phyloP scores from a whole-genome alignment of 1,284 basidiomycete species.

The Naganishia albida region DNA sequence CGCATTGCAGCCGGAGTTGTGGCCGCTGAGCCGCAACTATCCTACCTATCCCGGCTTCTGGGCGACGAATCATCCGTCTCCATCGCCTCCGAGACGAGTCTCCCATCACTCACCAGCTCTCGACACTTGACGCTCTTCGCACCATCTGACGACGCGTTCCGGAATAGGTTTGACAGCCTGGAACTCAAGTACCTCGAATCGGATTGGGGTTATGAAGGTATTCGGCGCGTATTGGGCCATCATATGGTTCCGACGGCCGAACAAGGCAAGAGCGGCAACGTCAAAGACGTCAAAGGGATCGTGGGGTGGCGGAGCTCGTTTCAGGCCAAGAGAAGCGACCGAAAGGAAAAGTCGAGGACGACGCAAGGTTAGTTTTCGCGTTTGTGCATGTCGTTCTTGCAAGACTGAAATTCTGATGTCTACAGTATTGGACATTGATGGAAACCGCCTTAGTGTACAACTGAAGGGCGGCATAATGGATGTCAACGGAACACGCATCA shows the following conservation, averaged over 20 bases:
- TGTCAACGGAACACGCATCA: slow-evolving; percentile 65
- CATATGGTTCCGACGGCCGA: slow-evolving; percentile 60
- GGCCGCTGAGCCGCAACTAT: slow-evolving; percentile 62
- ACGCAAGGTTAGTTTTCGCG: slow-evolving; percentile 5
- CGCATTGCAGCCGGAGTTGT: slow-evolving; percentile 63
- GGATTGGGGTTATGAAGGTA: slow-evolving; percentile 75
- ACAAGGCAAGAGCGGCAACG: slow-evolving; percentile 12
- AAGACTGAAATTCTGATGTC: not conserved
- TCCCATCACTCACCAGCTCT: slow-evolving; percentile 20
- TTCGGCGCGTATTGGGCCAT: slow-evolving; percentile 73
- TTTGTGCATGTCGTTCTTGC: too few species aligned
- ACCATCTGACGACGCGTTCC: slow-evolving; percentile 80
- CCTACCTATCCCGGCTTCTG: slow-evolving; percentile 62
- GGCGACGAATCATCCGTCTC: slow-evolving; percentile 3
- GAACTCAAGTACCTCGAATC: slow-evolving; percentile 84
- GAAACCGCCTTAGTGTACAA: slow-evolving; percentile 60
- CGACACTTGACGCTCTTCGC: slow-evolving; percentile 84
- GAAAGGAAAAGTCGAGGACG: not conserved
- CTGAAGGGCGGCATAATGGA: slow-evolving; percentile 60
- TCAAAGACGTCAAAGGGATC: slow-evolving; percentile 39
- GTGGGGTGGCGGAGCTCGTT: slow-evolving; percentile 35
- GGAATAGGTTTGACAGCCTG: slow-evolving; percentile 61
- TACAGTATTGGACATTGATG: slow-evolving; percentile 18
- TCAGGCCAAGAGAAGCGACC: not conserved
- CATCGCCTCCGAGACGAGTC: slow-evolving; percentile 7